phyloP scores from a whole-genome alignment of 129 eudicot species.

The Scalesia atractyloides region DNA sequence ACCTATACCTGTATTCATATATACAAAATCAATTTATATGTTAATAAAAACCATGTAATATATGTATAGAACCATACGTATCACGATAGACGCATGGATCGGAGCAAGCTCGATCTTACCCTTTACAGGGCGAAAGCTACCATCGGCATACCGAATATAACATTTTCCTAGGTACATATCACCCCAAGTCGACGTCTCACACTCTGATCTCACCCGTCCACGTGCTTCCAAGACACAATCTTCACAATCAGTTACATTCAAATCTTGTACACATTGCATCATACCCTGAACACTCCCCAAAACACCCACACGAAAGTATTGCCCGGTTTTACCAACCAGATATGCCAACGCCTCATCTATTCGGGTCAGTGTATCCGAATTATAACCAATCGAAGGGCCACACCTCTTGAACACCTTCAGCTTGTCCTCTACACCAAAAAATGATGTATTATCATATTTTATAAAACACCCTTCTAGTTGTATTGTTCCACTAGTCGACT shows the following conservation, averaged over 20 bases:
- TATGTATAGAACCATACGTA: too few species aligned
- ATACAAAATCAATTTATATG: too few species aligned
- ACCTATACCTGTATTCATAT: background rate
- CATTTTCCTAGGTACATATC: background rate
- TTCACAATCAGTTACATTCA: constrained; percentile 56
- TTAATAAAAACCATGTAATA: background rate
- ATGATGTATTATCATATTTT: constrained; percentile 49
- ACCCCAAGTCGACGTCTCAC: constrained; percentile 26
- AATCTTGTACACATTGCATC: constrained; percentile 62
- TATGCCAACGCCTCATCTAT: constrained; percentile 43
- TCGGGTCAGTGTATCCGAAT: constrained; percentile 30
- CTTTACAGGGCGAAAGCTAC: background rate
- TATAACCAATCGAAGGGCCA: constrained; percentile 54
- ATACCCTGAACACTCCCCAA: constrained; percentile 53
- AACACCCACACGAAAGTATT: constrained; percentile 52
- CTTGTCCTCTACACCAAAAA: constrained; percentile 62
- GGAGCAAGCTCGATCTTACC: background rate
- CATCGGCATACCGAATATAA: constrained; percentile 3
- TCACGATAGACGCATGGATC: background rate
- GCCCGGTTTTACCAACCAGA: constrained; percentile 38
- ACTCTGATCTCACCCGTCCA: constrained; percentile 43
- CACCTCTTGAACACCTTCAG: constrained; percentile 47
- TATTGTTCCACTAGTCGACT: constrained; percentile 50
- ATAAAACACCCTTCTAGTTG: constrained; percentile 64
- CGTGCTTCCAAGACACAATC: constrained; percentile 66